Evolutionary conservation across 805 yeast genomes (phyloP), one percentile per base, ranked within the genome.

Genomic region (Lachancea quebecensis): DNA sequence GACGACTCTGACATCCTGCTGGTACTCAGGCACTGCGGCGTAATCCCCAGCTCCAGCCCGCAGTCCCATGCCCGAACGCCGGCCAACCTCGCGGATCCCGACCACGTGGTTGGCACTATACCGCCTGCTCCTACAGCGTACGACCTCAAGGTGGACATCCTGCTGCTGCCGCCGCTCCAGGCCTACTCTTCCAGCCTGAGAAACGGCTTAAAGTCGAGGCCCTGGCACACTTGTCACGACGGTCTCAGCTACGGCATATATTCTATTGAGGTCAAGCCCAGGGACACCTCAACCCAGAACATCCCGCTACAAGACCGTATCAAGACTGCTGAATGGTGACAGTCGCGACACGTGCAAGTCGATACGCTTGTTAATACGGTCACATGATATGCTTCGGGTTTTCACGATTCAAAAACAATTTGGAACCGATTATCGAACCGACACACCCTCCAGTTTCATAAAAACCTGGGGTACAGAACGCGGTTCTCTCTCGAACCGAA

Each of bases 1-100:
- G 98, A 93, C 64, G 99, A 91, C 62, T 84, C 95, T 1, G 96
- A 91, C 62, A 68, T 90, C 2, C 72, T 91, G 32, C 72, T 85
- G 4, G 83, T 81, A 0, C 66, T 91, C 42, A 75, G 78, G 50
- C 98, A 93, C 56, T 68, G 80, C 49, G 96, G 96, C 0, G 65
- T 82, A 38, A 70, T 81, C 46, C 62, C 73, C 49, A 45, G 44
- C 25, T 45, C 51, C 33, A 53, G 55, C 42, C 60, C 51, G 12
- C 50, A 31, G 11, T 52, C 59, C 25, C 29, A 27, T 18, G 25
- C 36, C 21, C 46, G 58, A 50, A 72, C 77, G 0, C 73, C 76
- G 0, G 79, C 73, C 0, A 72, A 72, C 47, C 18, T 58, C 6
- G 53, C 60, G 1, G 66, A 70, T 44, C 41, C 29, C 4, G 55